These are phyloP conservation scores for Persicaria maculosa DNA, from an alignment of 148 eudicot genomes.

Conservation along the genomic window DNA sequence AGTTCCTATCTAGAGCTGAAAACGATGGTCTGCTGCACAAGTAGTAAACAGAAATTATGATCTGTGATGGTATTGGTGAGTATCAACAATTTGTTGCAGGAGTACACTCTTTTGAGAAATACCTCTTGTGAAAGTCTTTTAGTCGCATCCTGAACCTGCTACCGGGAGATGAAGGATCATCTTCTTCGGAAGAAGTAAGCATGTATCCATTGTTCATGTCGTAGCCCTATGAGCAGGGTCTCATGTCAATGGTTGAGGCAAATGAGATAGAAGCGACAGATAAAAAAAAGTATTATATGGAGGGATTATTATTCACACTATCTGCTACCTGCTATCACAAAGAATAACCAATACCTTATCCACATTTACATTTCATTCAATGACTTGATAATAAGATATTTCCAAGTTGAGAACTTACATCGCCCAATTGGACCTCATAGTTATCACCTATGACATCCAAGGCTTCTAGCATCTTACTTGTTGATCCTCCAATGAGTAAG, in stretches of 20 bases:
- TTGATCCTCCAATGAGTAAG: constrained; percentile 93
- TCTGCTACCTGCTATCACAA: not conserved
- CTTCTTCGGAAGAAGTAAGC: constrained; percentile 52
- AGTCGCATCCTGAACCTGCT: constrained; percentile 81
- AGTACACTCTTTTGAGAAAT: not conserved
- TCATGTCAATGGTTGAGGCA: constrained; percentile 1
- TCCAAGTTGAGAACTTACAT: constrained; percentile 43
- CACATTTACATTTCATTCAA: not conserved
- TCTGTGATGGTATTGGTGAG: not conserved
- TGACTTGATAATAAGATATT: not conserved
- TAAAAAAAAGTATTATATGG: too few relatives aligned
- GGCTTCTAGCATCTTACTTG: constrained; percentile 98
- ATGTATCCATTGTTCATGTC: constrained; percentile 58
- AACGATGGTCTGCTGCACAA: constrained; percentile 77
- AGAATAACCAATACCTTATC: not conserved
- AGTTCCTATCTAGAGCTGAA: constrained; percentile 80
- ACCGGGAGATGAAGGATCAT: constrained; percentile 57
- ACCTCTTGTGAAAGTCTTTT: constrained; percentile 87
- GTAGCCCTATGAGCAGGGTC: constrained; percentile 35
- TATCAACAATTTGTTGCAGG: too few relatives aligned
- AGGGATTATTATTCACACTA: too few relatives aligned
- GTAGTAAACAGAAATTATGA: not conserved
- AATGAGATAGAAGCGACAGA: not conserved
- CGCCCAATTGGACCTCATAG: constrained; percentile 46
- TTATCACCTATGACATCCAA: constrained; percentile 81